Percentiles rank a stretch among this genome's conserved stretches.
Evolutionary conservation across 306 rosid species (phyloP).

Genomic region (Quercus berberidifolia): DNA sequence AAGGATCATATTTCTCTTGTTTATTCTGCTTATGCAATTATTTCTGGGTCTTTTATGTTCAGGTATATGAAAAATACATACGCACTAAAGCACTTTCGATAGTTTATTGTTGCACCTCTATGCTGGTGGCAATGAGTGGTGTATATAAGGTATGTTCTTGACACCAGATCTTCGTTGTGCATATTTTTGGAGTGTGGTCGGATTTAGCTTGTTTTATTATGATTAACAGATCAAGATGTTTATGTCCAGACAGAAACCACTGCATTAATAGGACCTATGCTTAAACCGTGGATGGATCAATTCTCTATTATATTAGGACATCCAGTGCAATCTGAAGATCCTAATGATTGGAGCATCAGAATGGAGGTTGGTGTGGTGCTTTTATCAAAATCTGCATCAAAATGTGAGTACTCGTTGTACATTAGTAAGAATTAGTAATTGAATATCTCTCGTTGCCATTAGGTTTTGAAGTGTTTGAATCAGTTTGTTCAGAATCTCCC

Average conservation of each 20-base stretch:
- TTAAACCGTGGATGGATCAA: constrained; percentile 86
- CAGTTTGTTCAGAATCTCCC: constrained; percentile 85
- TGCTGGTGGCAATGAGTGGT: constrained; percentile 90
- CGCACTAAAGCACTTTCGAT: constrained; percentile 71
- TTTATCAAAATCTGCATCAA: not conserved
- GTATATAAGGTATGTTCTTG: constrained; percentile 65
- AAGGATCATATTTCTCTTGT: not conserved
- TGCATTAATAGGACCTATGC: constrained; percentile 56
- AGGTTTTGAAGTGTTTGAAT: constrained; percentile 95
- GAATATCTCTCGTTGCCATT: constrained; percentile 19
- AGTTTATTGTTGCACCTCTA: constrained; percentile 74
- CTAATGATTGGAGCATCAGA: constrained; percentile 87
- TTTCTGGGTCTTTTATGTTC: constrained; percentile 29
- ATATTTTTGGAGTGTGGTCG: constrained; percentile 17
- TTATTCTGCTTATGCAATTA: not conserved
- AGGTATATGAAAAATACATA: constrained; percentile 72
- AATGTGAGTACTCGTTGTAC: not conserved
- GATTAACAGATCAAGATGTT: constrained; percentile 42
- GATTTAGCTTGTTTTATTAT: constrained; percentile 20
- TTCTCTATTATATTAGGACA: constrained; percentile 58
- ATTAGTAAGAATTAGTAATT: constrained; percentile 2
- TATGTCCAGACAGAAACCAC: constrained; percentile 70
- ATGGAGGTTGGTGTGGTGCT: constrained; percentile 63
- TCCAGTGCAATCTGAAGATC: constrained; percentile 84
- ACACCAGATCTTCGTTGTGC: constrained; percentile 13